These are phyloP conservation scores for Dendrobium chrysotoxum DNA, from an alignment of 106 monocot species.

Conservation along the genomic window DNA sequence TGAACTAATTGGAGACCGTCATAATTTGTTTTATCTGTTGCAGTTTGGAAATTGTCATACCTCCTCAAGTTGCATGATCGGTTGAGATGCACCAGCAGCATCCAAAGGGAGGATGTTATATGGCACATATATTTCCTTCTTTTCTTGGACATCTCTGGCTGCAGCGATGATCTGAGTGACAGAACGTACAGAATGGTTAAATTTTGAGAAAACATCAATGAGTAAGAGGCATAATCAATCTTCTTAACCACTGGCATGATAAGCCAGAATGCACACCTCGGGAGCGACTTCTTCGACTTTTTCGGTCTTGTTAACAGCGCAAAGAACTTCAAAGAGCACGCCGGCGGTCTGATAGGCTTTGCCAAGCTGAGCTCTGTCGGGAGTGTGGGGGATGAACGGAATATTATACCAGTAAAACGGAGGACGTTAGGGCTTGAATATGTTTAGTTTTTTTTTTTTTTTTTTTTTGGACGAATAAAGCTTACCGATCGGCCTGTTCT, in stretches of 20 bases:
- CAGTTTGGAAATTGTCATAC: slow-evolving; percentile 16
- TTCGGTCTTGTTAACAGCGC: slow-evolving; percentile 94
- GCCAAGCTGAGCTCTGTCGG: slow-evolving; percentile 74
- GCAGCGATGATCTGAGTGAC: slow-evolving; percentile 73
- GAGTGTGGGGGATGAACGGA: not conserved
- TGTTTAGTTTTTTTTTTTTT: not conserved
- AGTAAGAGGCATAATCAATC: not conserved
- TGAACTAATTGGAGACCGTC: not conserved
- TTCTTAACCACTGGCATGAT: not conserved
- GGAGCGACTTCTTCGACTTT: slow-evolving; percentile 98
- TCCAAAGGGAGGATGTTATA: slow-evolving; percentile 97
- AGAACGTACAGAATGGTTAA: not conserved
- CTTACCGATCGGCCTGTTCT: slow-evolving; percentile 92
- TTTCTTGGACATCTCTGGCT: slow-evolving; percentile 94
- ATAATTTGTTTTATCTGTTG: not conserved
- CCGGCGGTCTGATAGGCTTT: slow-evolving; percentile 98
- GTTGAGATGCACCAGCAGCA: slow-evolving; percentile 94
- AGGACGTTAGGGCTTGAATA: not conserved
- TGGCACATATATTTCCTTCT: slow-evolving; percentile 84
- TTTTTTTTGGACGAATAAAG: not conserved
- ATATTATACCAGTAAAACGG: not conserved
- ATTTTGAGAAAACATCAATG: not conserved
- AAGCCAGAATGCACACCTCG: slow-evolving; percentile 51
- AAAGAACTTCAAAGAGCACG: slow-evolving; percentile 98
- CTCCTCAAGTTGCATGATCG: slow-evolving; percentile 99